phyloP scores from a whole-genome alignment of 768 basidiomycete species.

The Gymnopilus dilepis region DNA sequence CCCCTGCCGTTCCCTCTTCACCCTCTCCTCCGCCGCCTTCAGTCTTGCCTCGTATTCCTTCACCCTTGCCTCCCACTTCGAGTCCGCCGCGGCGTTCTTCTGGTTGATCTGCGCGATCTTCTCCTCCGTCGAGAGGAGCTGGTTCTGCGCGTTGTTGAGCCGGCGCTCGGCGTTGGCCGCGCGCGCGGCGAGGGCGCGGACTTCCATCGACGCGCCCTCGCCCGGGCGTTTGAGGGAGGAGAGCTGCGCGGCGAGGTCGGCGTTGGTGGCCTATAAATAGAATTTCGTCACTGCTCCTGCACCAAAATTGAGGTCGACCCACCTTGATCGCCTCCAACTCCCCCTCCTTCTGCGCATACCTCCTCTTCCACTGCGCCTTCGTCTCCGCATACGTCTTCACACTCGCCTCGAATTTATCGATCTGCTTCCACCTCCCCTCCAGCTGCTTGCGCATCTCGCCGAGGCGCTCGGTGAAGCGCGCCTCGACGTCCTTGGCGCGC shows the following conservation, averaged over 20 bases:
- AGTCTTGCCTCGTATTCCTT: conserved; percentile 87
- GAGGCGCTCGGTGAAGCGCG: conserved; percentile 72
- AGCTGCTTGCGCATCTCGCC: conserved; percentile 84
- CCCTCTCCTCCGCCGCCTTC: conserved; percentile 86
- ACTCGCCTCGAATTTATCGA: conserved; percentile 90
- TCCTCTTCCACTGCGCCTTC: conserved; percentile 84
- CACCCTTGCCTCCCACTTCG: conserved; percentile 95
- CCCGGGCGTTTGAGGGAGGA: conserved; percentile 62
- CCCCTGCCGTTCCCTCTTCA: conserved; percentile 93
- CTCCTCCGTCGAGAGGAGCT: conserved; percentile 84
- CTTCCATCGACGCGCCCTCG: conserved; percentile 67
- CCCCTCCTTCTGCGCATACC: conserved; percentile 83
- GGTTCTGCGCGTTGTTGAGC: conserved; percentile 84
- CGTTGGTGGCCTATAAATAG: conserved; percentile 63
- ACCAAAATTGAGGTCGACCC: too few species aligned
- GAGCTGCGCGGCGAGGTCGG: conserved; percentile 77
- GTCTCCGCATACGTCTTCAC: conserved; percentile 82
- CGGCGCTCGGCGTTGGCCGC: conserved; percentile 87
- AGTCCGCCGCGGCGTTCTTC: conserved; percentile 74
- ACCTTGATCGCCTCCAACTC: conserved; percentile 91
- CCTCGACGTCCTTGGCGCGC: conserved; percentile 80
- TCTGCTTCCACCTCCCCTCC: conserved; percentile 87
- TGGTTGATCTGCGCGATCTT: conserved; percentile 76
- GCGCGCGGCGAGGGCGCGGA: conserved; percentile 71
- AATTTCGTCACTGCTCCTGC: too few species aligned